phyloP scores from a whole-genome alignment of 164 flowering plant species.

The Litsea cubeba region DNA sequence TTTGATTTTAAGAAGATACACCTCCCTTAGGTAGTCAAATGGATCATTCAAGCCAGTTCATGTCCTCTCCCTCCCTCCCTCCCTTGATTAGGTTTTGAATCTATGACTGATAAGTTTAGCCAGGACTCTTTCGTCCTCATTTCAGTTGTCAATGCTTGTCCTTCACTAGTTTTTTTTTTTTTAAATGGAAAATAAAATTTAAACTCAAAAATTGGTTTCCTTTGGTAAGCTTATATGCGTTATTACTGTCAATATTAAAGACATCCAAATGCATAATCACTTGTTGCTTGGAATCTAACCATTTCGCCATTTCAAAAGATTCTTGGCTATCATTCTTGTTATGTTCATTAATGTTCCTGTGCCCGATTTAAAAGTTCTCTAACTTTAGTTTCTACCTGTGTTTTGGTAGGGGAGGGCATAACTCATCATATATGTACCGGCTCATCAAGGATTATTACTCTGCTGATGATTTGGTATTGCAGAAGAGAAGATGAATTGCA shows the following conservation, averaged over 20 bases:
- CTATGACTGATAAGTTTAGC: background rate
- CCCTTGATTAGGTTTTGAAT: background rate
- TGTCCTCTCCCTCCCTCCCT: background rate
- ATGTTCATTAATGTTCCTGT: background rate
- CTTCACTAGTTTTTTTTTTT: background rate
- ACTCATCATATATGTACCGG: conserved; percentile 93
- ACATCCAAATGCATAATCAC: too few relatives aligned
- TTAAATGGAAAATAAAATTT: too few relatives aligned
- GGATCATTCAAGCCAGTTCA: background rate
- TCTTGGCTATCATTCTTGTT: background rate
- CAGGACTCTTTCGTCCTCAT: background rate
- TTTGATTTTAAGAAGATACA: too few relatives aligned
- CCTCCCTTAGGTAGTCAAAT: background rate
- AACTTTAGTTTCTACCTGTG: conserved; percentile 12
- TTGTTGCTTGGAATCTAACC: background rate
- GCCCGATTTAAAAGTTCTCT: background rate
- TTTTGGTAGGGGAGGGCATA: conserved; percentile 85
- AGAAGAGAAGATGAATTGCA: conserved; percentile 38
- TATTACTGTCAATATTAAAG: too few relatives aligned
- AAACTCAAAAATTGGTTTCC: too few relatives aligned
- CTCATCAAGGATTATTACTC: conserved; percentile 96
- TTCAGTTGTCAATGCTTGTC: background rate
- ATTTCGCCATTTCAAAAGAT: background rate
- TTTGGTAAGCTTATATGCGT: too few relatives aligned
- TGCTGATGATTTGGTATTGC: conserved; percentile 77